phyloP scores from a whole-genome alignment of 2,329 filamentous ascomycete genomes.

The Didymellaceae sp. region DNA sequence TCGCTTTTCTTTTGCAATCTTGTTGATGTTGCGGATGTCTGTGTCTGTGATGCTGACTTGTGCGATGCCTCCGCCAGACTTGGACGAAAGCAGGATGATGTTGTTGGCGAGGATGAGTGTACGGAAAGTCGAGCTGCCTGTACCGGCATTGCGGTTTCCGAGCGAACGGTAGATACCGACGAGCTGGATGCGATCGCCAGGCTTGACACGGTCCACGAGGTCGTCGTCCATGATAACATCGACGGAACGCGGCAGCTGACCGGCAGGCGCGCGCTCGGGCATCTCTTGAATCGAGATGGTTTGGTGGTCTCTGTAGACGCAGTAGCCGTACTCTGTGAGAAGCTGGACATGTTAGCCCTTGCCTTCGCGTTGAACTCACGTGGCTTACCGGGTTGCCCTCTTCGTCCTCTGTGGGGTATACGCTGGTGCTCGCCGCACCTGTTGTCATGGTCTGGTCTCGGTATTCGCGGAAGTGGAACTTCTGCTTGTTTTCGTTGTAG shows the following conservation, averaged over 20 bases:
- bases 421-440: slow-evolving; percentile 84
- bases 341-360: slow-evolving; percentile 54
- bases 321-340: slow-evolving; percentile 94
- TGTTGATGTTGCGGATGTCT: slow-evolving; percentile 98
- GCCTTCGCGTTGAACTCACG: too few species aligned
- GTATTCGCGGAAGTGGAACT: slow-evolving; percentile 90
- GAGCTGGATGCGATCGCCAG: slow-evolving; percentile 92
- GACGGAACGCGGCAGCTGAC: slow-evolving; percentile 91
- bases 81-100: slow-evolving; percentile 90
- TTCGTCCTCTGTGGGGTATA: slow-evolving; percentile 93
- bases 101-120: slow-evolving; percentile 95
- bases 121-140: slow-evolving; percentile 92
- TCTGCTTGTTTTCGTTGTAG: slow-evolving; percentile 85
- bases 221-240: slow-evolving; percentile 98
- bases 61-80: slow-evolving; percentile 92
- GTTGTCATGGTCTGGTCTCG: slow-evolving; percentile 95
- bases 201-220: slow-evolving; percentile 91
- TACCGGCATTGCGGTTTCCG: slow-evolving; percentile 89
- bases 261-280: slow-evolving; percentile 94
- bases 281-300: slow-evolving; percentile 99
- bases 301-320: slow-evolving; percentile 94
- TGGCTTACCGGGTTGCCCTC: slow-evolving; percentile 77
- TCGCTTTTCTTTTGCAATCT: slow-evolving; percentile 91
- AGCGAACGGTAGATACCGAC: slow-evolving; percentile 96
- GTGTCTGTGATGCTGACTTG: slow-evolving; percentile 92